These are phyloP conservation scores for Oropetium thomaeum DNA, from an alignment of 176 grass and related monocot genomes.

Conservation along the genomic window DNA sequence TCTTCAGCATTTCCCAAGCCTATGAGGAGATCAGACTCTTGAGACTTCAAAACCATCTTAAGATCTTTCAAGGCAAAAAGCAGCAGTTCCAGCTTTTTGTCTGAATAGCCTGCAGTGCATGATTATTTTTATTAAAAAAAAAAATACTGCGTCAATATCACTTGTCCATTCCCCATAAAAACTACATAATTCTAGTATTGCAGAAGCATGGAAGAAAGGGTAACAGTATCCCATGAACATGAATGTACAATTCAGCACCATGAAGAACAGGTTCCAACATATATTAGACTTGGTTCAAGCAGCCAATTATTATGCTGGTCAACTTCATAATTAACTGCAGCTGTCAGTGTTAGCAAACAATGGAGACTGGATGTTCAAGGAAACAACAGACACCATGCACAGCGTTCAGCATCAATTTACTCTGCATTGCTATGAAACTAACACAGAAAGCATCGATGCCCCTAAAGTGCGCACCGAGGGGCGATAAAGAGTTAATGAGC, in stretches of 20 bases:
- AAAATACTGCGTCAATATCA: constrained; percentile 13
- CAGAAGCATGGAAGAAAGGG: not conserved
- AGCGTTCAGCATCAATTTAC: constrained; percentile 11
- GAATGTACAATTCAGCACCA: not conserved
- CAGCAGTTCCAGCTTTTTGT: constrained; percentile 70
- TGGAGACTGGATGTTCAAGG: not conserved
- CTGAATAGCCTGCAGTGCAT: constrained; percentile 68
- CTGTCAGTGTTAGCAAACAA: not conserved
- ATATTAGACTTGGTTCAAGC: not conserved
- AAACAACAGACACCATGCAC: not conserved
- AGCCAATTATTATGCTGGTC: not conserved
- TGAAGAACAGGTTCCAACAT: not conserved
- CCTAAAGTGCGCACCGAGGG: not conserved
- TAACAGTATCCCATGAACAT: not conserved
- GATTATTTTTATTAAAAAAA: too few species aligned
- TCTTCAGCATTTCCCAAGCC: constrained; percentile 74
- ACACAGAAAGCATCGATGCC: not conserved
- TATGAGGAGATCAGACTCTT: constrained; percentile 85
- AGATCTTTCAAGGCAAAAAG: constrained; percentile 85
- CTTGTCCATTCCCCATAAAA: not conserved
- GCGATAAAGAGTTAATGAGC: not conserved
- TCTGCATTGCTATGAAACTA: not conserved
- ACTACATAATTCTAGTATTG: constrained; percentile 13
- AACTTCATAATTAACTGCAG: not conserved
- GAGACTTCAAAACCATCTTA: constrained; percentile 59